phyloP scores from a whole-genome alignment of 371 early-diverging fungal genomes.

The Mucor circinelloides region DNA sequence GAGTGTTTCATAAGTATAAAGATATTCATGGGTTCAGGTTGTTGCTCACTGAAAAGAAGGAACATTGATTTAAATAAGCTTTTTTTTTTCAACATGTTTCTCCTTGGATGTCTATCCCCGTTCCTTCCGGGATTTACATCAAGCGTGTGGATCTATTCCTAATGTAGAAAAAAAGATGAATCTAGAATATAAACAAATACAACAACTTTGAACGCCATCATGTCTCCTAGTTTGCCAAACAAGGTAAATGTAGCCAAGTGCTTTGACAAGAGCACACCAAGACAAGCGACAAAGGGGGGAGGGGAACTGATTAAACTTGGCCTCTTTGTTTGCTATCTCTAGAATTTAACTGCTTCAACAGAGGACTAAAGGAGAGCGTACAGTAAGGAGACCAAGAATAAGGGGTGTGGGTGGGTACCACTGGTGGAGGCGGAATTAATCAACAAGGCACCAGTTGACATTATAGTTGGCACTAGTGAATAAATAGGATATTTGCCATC shows the following conservation, averaged over 20 bases:
- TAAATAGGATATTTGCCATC: not conserved
- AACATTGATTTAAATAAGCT: not conserved
- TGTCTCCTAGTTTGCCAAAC: not conserved
- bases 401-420: too few relatives aligned
- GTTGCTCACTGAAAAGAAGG: not conserved
- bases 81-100: not conserved
- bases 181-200: conserved; percentile 1
- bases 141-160: not conserved
- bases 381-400: not conserved
- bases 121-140: not conserved
- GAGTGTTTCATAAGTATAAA: not conserved
- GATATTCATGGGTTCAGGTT: too few relatives aligned
- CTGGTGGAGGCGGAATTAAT: not conserved
- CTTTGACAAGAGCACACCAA: conserved; percentile 1
- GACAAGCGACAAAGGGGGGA: not conserved
- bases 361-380: not conserved
- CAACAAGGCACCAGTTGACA: not conserved
- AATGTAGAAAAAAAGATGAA: not conserved
- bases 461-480: conserved; percentile 3
- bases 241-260: conserved; percentile 3
- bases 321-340: not conserved
- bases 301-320: not conserved
- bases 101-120: not conserved
- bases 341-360: not conserved
- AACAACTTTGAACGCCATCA: not conserved